Evolutionary conservation across 2,329 filamentous ascomycete genomes (phyloP).

Genomic region (Neurospora sp.): DNA sequence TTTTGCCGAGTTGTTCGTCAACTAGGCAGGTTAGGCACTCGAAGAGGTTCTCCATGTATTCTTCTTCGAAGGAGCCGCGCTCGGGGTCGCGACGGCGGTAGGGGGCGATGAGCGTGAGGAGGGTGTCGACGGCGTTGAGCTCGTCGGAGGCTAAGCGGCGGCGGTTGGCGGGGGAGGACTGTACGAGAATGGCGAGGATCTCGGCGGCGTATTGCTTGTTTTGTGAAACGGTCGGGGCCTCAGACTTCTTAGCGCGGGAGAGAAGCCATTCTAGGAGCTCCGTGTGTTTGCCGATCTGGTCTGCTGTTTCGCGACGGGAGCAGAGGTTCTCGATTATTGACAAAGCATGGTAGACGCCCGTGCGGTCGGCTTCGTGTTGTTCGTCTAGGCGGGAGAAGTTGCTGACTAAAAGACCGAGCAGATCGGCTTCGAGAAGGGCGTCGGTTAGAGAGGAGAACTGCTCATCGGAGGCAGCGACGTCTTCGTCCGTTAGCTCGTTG

Average conservation of each 20-base stretch:
- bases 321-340: slow-evolving; percentile 78
- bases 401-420: slow-evolving; percentile 63
- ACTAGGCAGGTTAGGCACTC: slow-evolving; percentile 74
- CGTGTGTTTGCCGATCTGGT: slow-evolving; percentile 61
- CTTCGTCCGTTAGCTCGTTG: slow-evolving; percentile 85
- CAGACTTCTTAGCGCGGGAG: slow-evolving; percentile 57
- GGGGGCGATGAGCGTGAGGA: slow-evolving; percentile 73
- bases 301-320: slow-evolving; percentile 56
- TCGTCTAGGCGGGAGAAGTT: slow-evolving; percentile 78
- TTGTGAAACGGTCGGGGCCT: slow-evolving; percentile 57
- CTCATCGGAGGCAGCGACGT: slow-evolving; percentile 68
- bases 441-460: slow-evolving; percentile 73
- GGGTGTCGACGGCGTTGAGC: slow-evolving; percentile 63
- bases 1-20: slow-evolving; percentile 65
- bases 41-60: slow-evolving; percentile 91
- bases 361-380: slow-evolving; percentile 58
- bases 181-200: slow-evolving; percentile 78
- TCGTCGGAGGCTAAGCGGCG: slow-evolving; percentile 41
- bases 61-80: slow-evolving; percentile 81
- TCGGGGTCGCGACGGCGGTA: slow-evolving; percentile 82
- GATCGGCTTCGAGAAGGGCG: slow-evolving; percentile 55
- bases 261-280: slow-evolving; percentile 69
- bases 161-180: slow-evolving; percentile 60
- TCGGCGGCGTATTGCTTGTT: slow-evolving; percentile 96
- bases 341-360: slow-evolving; percentile 79